Conservation (phyloP, 225 moss, liverwort and hornwort species). For the Bryum argenteum region DNA sequence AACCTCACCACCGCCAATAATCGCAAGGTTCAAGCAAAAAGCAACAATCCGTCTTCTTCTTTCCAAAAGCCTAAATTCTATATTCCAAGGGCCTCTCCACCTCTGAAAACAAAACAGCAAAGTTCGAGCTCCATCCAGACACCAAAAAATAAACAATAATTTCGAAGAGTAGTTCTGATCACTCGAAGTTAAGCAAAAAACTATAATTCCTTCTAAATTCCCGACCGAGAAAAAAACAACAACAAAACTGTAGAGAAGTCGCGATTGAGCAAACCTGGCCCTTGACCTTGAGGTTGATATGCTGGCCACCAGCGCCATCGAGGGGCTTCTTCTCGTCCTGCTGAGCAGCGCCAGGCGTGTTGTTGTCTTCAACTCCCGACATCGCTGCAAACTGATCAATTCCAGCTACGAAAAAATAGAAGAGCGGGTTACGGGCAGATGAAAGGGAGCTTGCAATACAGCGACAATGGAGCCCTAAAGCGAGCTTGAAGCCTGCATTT, state of each 20-base stretch:
- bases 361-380: constrained; percentile 76
- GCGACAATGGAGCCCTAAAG: neutral
- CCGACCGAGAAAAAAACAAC: neutral
- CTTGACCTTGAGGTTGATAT: constrained; percentile 90
- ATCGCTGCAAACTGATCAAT: constrained; percentile 27
- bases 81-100: no score
- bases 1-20: no score
- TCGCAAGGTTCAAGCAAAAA: no score
- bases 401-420: neutral
- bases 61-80: no score
- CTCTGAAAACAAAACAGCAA: neutral
- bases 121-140: neutral
- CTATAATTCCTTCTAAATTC: neutral
- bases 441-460: neutral
- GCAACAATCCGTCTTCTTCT: no score
- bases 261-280: constrained; percentile 54
- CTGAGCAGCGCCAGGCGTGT: constrained; percentile 58
- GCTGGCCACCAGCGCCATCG: constrained; percentile 64
- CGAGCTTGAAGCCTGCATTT: neutral
- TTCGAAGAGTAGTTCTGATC: neutral
- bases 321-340: constrained; percentile 85
- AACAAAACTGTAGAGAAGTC: neutral
- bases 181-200: neutral
- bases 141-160: neutral
- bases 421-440: neutral